Evolutionary conservation across 108 stramenopile genomes (phyloP), one percentile per base, ranked within the genome.

Genomic region (Cyclotella kingstonii): DNA sequence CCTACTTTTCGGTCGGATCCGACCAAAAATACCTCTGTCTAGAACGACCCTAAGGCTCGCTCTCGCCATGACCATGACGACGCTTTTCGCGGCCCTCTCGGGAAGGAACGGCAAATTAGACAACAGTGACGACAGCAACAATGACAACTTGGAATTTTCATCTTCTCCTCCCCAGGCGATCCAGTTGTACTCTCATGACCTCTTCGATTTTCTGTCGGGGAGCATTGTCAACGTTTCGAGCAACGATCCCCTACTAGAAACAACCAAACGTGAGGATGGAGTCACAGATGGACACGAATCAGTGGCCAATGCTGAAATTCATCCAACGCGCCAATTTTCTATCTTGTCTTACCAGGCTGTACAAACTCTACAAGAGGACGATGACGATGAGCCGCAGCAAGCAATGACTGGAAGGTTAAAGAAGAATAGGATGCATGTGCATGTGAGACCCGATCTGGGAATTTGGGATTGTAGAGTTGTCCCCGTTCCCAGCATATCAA

Each of bases 341-440:
- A 45, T 63, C 1, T 45, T 87, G 34, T 78, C 84, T 0, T 90
- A 84, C 62, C 85, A 87, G 48, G 85, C 89, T 5, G 66, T 90
- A n/a, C 76, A 84, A 58, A 76, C 80, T 6, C 73, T 61, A 21
- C 52, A 64, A 5, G 58, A 74, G 0, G 70, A 59, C 51, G 66
- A 46, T 14, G 35, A 52, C 18, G 57, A 59, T 21, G 41, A 15
- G 23, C 51, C 21, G 34, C 12, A 35, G n/a, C 21, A 21, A 53
- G 40, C 29, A 47, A 39, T 41, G n/a, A 9, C 54, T 25, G 18
- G 45, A 18, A 47, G 11, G 34, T 33, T 19, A n/a, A 31, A 33
- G 19, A 30, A 23, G 26, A 60, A 65, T 27, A 69, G 18, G 30
- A 9, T 25, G 68, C 62, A 40, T 27, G 19, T 21, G 8, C 55